phyloP scores from a whole-genome alignment of 108 stramenopile genomes.

The Nitzschia inconspicua region DNA sequence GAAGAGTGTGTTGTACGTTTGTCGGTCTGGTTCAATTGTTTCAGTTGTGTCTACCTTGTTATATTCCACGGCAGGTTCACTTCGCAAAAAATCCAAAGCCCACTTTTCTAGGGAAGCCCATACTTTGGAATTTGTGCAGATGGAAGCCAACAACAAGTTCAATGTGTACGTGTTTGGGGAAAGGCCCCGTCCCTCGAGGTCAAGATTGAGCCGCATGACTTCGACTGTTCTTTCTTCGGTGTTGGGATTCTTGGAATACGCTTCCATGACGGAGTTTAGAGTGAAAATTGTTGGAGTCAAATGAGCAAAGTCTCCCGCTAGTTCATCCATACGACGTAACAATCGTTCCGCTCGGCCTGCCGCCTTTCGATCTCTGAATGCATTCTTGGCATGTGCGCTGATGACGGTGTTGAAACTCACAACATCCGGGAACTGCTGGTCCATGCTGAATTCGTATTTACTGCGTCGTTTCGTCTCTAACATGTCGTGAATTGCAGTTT shows the following conservation, averaged over 20 bases:
- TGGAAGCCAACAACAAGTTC: conserved; percentile 12
- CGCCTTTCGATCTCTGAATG: conserved; percentile 7
- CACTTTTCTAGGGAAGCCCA: conserved; percentile 6
- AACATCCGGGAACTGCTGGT: not conserved
- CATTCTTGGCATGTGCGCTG: conserved; percentile 12
- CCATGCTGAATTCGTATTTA: not conserved
- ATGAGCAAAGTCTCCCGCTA: conserved; percentile 9
- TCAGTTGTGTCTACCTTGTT: not conserved
- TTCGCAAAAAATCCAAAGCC: conserved; percentile 3
- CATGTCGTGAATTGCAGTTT: conserved; percentile 10
- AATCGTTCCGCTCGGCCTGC: not conserved
- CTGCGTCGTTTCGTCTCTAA: too few species aligned
- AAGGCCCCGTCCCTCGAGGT: not conserved
- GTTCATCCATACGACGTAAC: conserved; percentile 11
- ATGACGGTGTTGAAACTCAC: conserved; percentile 15
- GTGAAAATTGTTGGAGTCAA: conserved; percentile 13
- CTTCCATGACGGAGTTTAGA: conserved; percentile 24
- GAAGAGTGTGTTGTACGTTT: conserved; percentile 20
- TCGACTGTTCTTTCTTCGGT: not conserved
- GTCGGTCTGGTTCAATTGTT: conserved; percentile 1
- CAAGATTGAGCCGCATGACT: not conserved
- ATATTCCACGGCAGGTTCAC: too few species aligned
- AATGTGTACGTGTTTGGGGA: conserved; percentile 15
- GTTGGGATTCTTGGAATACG: conserved; percentile 12
- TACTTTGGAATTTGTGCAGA: not conserved